Percentiles rank a stretch among this genome's conserved stretches.
Conservation (phyloP, 2,329 filamentous ascomycete genomes). For the Hymenoscyphus repandus region DNA sequence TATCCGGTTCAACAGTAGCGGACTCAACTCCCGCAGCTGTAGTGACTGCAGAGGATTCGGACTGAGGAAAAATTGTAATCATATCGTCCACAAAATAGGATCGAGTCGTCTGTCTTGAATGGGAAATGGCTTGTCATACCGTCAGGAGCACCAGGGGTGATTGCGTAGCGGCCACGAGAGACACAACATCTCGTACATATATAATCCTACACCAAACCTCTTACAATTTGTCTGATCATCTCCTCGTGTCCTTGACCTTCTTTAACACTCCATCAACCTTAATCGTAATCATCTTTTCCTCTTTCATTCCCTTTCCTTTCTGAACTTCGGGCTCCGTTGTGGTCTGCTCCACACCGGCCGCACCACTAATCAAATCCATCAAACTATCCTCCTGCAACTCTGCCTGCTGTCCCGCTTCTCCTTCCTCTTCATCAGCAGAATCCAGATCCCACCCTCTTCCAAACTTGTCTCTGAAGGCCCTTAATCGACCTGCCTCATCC, state of each 20-base stretch:
- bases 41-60: slow-evolving; percentile 22
- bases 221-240: not conserved
- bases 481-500: slow-evolving; percentile 87
- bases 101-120: not conserved
- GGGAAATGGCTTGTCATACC: not conserved
- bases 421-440: slow-evolving; percentile 32
- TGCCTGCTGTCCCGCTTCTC: slow-evolving; percentile 19
- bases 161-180: not conserved
- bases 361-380: slow-evolving; percentile 51
- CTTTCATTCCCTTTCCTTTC: slow-evolving; percentile 30
- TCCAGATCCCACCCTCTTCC: slow-evolving; percentile 75
- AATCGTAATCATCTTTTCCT: slow-evolving; percentile 10
- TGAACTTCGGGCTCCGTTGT: slow-evolving; percentile 36
- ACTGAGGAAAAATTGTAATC: slow-evolving; percentile 12
- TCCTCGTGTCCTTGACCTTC: slow-evolving; percentile 6
- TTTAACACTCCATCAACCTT: slow-evolving; percentile 11
- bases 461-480: slow-evolving; percentile 79
- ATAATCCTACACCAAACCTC: not conserved
- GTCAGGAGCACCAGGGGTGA: not conserved
- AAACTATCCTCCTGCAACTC: slow-evolving; percentile 44
- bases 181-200: not conserved
- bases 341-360: slow-evolving; percentile 29
- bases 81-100: not conserved
- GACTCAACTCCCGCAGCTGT: slow-evolving; percentile 17
- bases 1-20: slow-evolving; percentile 20